Percentiles rank a stretch among this genome's conserved stretches.
These are phyloP conservation scores for Tagetes patula DNA, from an alignment of 129 eudicot genomes.

Conservation along the genomic window DNA sequence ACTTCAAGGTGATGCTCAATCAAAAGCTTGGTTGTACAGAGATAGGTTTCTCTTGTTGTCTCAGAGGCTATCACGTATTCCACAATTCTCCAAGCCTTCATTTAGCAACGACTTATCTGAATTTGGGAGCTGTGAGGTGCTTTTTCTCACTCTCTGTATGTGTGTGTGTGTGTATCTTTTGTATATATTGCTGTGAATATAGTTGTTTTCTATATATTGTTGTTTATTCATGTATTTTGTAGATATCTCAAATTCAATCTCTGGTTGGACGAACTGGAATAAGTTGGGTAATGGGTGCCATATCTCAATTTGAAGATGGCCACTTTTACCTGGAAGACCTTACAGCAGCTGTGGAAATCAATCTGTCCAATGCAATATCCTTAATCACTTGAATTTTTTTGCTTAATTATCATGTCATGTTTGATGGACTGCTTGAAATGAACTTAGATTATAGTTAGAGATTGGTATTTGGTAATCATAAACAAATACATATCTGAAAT, in stretches of 20 bases:
- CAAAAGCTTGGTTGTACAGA: conserved; percentile 74
- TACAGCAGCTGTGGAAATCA: conserved; percentile 83
- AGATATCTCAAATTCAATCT: conserved; percentile 90
- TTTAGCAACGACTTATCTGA: conserved; percentile 59
- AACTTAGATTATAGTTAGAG: background rate
- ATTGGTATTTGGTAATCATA: conserved; percentile 19
- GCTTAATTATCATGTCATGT: background rate
- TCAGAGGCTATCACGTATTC: conserved; percentile 84
- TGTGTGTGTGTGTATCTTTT: background rate
- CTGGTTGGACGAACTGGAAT: conserved; percentile 77
- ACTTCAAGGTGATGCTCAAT: conserved; percentile 78
- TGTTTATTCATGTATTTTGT: conserved; percentile 21
- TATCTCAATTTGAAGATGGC: conserved; percentile 98
- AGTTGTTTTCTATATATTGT: background rate
- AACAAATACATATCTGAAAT: background rate
- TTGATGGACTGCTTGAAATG: conserved; percentile 4
- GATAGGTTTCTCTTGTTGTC: conserved; percentile 85
- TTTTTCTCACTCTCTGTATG: background rate
- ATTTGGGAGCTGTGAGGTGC: conserved; percentile 84
- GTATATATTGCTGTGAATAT: conserved; percentile 1
- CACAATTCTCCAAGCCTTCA: conserved; percentile 75
- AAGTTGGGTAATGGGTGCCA: conserved; percentile 96
- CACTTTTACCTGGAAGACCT: conserved; percentile 96
- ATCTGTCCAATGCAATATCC: conserved; percentile 96
- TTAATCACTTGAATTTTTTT: conserved; percentile 22